phyloP scores from a whole-genome alignment of 768 basidiomycete species.

The Rickenella mellea region DNA sequence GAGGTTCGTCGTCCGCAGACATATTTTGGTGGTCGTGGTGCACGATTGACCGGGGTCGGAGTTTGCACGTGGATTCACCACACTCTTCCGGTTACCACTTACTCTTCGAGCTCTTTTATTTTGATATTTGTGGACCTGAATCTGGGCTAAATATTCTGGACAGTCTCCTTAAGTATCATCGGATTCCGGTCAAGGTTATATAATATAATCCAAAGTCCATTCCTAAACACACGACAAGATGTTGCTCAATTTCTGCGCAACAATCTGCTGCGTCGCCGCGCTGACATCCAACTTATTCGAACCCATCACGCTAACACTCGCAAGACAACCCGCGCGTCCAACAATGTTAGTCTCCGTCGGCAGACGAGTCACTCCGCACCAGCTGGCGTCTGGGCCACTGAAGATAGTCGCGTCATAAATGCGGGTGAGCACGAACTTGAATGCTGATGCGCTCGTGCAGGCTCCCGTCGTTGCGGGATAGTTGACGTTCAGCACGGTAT shows the following conservation, averaged over 20 bases:
- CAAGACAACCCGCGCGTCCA: conserved; percentile 25
- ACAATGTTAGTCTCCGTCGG: conserved; percentile 34
- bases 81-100: too few relatives aligned
- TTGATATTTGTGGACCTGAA: too few relatives aligned
- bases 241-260: conserved; percentile 24
- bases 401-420: conserved; percentile 17
- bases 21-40: not conserved
- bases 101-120: too few relatives aligned
- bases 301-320: conserved; percentile 38
- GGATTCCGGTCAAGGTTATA: too few relatives aligned
- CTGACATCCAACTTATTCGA: conserved; percentile 32
- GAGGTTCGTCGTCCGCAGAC: not conserved
- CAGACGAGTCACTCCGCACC: conserved; percentile 33
- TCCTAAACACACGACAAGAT: conserved; percentile 24
- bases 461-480: conserved; percentile 25
- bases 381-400: conserved; percentile 28
- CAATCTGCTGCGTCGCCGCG: conserved; percentile 29
- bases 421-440: conserved; percentile 36
- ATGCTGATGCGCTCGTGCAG: conserved; percentile 27
- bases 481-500: conserved; percentile 41
- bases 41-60: not conserved
- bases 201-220: too few relatives aligned
- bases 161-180: too few relatives aligned
- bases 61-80: too few relatives aligned
- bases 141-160: too few relatives aligned